Percentiles rank a stretch among this genome's conserved stretches.
Conservation (phyloP, 2,329 filamentous ascomycete genomes). For the Pseudophaeomoniella oleicola region DNA sequence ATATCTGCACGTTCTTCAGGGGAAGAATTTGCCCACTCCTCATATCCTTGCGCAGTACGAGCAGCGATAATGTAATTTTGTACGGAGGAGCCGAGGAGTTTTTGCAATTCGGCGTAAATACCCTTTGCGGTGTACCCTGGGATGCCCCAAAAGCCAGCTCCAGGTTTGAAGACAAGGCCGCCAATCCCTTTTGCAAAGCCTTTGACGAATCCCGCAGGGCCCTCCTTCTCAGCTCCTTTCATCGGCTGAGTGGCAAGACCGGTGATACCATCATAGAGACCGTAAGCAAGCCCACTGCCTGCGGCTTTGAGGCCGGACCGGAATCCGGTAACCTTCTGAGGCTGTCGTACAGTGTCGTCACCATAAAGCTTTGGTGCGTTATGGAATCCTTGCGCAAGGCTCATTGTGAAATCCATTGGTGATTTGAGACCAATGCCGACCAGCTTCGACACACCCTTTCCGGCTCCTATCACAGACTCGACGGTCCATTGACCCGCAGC, state of each 20-base stretch:
- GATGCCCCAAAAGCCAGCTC: conserved; percentile 59
- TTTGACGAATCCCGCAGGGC: conserved; percentile 54
- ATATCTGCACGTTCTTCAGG: conserved; percentile 49
- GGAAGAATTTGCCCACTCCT: conserved; percentile 43
- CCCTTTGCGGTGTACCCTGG: conserved; percentile 76
- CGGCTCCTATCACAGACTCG: conserved; percentile 50
- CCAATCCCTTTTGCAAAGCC: conserved; percentile 73
- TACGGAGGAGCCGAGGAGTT: conserved; percentile 53
- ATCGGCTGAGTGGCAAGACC: conserved; percentile 68
- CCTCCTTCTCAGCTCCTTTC: conserved; percentile 52
- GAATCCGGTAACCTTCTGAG: conserved; percentile 64
- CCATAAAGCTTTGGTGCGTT: conserved; percentile 78
- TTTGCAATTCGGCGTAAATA: conserved; percentile 62
- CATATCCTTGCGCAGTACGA: conserved; percentile 58
- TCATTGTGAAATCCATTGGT: conserved; percentile 73
- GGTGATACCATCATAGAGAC: conserved; percentile 67
- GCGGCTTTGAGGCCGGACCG: conserved; percentile 64
- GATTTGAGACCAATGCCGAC: conserved; percentile 62
- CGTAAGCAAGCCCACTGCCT: conserved; percentile 61
- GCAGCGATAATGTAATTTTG: conserved; percentile 69
- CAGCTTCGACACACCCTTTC: conserved; percentile 56
- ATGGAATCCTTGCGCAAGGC: conserved; percentile 72
- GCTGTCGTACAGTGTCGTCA: conserved; percentile 65
- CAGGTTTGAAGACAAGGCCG: conserved; percentile 68
- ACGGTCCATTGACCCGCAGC: conserved; percentile 21